Evolutionary conservation across 2,329 filamentous ascomycete species (phyloP), one percentile per base, ranked within the genome.

Genomic region (Apiospora arundinis): DNA sequence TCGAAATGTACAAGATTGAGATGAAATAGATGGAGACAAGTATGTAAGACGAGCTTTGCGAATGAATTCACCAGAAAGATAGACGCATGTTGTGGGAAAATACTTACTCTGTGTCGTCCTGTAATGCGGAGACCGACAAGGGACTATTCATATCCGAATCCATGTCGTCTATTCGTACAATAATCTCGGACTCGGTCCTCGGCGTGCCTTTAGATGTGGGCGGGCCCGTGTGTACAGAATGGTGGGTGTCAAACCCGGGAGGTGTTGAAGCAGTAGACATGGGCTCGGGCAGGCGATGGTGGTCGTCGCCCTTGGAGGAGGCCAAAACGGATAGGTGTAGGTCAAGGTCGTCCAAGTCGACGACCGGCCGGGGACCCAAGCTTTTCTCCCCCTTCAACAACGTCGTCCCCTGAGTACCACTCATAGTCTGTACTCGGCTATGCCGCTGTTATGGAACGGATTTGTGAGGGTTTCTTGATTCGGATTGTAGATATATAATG

Each of bases 161-260:
- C 74, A 77, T 77, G n/a, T 74, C 74, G 70, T 79, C 77, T 70
- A 78, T 72, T 65, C 76, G 76, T 48, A 80, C 78, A 52, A 80
- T 73, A 14, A 79, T 79, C 71, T 79, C 77, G 69, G 78, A 77
- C 72, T 79, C 75, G n/a, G 76, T 75, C 68, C 69, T 73, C 11
- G 78, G 75, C 23, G 75, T 77, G 45, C 74, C 76, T 70, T 75
- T 76, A 9, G 78, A 75, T 5, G 72, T 72, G 28, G 76, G 74
- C 49, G 70, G 68, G 21, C 67, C 72, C 67, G 70, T 63, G 67
- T 73, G 72, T 67, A 77, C 71, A 74, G 74, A 75, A 66, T 63
- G 71, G 69, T 71, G 69, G 67, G 71, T 74, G 67, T 79, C 75
- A 70, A 70, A 70, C 46, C 74, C 72, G 46, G 75, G 40, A 46